Evolutionary conservation across 1,284 basidiomycete genomes (phyloP), one percentile per base, ranked within the genome.

Genomic region (Thelephora terrestris): DNA sequence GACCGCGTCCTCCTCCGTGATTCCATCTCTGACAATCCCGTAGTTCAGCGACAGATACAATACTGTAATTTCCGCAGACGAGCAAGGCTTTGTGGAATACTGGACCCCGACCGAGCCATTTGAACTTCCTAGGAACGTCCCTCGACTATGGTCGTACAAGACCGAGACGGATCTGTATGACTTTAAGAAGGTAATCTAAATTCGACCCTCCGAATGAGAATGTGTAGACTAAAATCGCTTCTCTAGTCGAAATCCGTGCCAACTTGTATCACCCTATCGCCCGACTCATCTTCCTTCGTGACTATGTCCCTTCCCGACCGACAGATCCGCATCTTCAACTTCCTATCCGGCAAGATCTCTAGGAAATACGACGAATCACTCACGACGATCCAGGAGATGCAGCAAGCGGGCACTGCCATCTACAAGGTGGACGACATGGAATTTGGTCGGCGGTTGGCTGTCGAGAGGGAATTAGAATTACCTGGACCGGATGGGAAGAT

Each of bases 351-450:
- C 4, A 98, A 96, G 64, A 73, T 98, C 57, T 83, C 81, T 10
- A 81, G 93, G 16, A 91, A 88, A 61, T 99, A 98, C 62, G 95
- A 99, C 57, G 96, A 99, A 65, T 93, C 90, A 0, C 73, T 99
- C 0, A 71, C 79, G 4, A 93, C 95, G 0, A 85, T 93, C 29
- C 89, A 94, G 60, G 93, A 98, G 63, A 97, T 98, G 93, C 91
- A 95, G 62, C 91, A 94, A 64, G 91, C 90, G 1, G 91, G 91
- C 1, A 94, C 91, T 6, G 84, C 90, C 0, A 78, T 91, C 17
- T 91, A 87, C 67, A 86, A 83, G 60, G 81, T 99, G 9, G 96
- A 99, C 54, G 93, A 98, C 64, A 99, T 99, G 95, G 96, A 99
- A 63, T 98, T 99, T 61, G 95, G 96, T n/a, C 74, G 96, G 50